Evolutionary conservation across 768 basidiomycete genomes (phyloP).

Genomic region (Lactifluus piperatus): DNA sequence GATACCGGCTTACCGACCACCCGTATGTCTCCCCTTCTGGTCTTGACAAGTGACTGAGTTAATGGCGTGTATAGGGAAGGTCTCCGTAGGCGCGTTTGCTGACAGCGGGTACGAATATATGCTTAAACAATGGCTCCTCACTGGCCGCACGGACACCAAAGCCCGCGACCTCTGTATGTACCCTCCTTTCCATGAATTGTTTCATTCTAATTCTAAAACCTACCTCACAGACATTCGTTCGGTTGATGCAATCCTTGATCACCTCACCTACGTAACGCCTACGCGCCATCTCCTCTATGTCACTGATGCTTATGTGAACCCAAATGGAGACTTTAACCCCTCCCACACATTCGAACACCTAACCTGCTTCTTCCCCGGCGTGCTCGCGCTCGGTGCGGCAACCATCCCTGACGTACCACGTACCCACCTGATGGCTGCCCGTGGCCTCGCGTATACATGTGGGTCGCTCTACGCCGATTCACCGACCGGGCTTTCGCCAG

Average conservation of each 20-base stretch:
- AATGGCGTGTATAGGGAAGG: slow-evolving; percentile 24
- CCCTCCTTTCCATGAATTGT: background rate
- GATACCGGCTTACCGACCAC: slow-evolving; percentile 34
- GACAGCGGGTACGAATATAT: slow-evolving; percentile 78
- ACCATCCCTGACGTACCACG: slow-evolving; percentile 48
- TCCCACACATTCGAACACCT: slow-evolving; percentile 64
- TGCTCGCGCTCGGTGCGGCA: slow-evolving; percentile 64
- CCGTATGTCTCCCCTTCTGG: slow-evolving; percentile 30
- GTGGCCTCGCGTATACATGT: slow-evolving; percentile 66
- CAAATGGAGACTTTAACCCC: slow-evolving; percentile 6
- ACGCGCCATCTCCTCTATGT: slow-evolving; percentile 63
- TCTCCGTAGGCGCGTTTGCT: slow-evolving; percentile 57
- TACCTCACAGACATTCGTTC: slow-evolving; percentile 53
- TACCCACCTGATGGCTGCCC: slow-evolving; percentile 66
- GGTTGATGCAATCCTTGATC: slow-evolving; percentile 50
- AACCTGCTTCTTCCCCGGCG: slow-evolving; percentile 72
- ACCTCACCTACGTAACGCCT: slow-evolving; percentile 59
- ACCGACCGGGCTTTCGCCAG: slow-evolving; percentile 60
- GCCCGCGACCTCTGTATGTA: slow-evolving; percentile 60
- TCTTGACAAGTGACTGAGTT: background rate
- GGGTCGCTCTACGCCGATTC: slow-evolving; percentile 68
- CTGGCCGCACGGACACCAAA: slow-evolving; percentile 50
- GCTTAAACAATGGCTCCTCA: slow-evolving; percentile 66
- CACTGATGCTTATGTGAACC: slow-evolving; percentile 38
- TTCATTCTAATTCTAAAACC: background rate